Evolutionary conservation across 2,329 filamentous ascomycete genomes (phyloP).

Genomic region (Fusarium tuaranense): DNA sequence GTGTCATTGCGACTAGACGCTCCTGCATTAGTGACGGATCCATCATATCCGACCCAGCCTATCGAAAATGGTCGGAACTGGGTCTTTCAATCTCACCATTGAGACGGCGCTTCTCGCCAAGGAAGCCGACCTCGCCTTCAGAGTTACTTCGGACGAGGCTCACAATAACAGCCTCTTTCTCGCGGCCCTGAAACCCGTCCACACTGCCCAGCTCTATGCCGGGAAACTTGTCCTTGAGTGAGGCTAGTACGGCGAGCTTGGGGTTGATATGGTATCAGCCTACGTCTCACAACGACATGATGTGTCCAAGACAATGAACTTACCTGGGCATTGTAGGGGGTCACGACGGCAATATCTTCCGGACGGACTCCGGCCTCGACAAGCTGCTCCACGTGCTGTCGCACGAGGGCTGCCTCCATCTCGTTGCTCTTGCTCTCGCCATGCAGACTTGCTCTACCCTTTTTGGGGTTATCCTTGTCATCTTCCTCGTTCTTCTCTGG

Average conservation of each 20-base stretch:
- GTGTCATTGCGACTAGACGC: constrained; percentile 95
- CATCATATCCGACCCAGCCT: constrained; percentile 8
- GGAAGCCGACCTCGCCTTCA: constrained; percentile 89
- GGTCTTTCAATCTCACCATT: constrained; percentile 75
- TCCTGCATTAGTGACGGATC: constrained; percentile 35
- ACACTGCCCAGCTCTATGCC: constrained; percentile 96
- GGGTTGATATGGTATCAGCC: constrained; percentile 38
- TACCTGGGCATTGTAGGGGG: constrained; percentile 95
- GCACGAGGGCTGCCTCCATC: constrained; percentile 86
- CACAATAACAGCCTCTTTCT: constrained; percentile 95
- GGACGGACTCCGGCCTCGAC: constrained; percentile 83
- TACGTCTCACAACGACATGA: constrained; percentile 8
- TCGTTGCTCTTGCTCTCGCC: constrained; percentile 88
- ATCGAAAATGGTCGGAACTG: constrained; percentile 6
- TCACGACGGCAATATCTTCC: constrained; percentile 92
- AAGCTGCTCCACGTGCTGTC: constrained; percentile 79
- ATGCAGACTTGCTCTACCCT: constrained; percentile 58
- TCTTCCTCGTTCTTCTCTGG: constrained; percentile 85
- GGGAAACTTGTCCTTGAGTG: constrained; percentile 83
- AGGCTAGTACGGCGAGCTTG: constrained; percentile 80
- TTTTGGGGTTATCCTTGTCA: constrained; percentile 61
- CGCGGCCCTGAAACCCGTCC: constrained; percentile 95
- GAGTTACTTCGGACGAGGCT: constrained; percentile 94
- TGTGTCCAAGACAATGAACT: constrained; percentile 19
- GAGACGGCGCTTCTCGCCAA: constrained; percentile 89